phyloP scores from a whole-genome alignment of 2,329 filamentous ascomycete species.

The Paecilomyces variotii region DNA sequence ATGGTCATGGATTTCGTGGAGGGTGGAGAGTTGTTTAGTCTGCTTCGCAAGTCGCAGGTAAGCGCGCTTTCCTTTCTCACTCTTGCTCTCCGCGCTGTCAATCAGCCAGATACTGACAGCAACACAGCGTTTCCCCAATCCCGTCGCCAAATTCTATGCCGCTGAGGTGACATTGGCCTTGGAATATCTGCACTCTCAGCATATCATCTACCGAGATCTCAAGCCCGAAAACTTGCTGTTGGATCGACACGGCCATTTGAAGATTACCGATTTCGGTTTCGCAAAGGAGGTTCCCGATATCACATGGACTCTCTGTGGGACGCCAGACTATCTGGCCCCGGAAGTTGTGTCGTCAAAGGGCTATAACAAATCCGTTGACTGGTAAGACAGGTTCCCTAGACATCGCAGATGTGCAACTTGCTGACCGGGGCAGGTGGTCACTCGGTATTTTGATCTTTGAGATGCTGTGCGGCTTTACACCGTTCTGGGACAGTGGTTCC shows the following conservation, averaged over 20 bases:
- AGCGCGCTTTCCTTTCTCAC: constrained; percentile 32
- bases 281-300: constrained; percentile 98
- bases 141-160: constrained; percentile 97
- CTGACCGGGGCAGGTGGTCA: constrained; percentile 66
- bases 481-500: constrained; percentile 96
- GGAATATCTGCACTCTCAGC: constrained; percentile 87
- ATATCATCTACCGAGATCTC: constrained; percentile 96
- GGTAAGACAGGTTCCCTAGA: constrained; percentile 51
- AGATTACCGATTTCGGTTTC: constrained; percentile 98
- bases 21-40: constrained; percentile 91
- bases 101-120: background rate
- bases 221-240: constrained; percentile 92
- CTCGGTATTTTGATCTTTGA: constrained; percentile 97
- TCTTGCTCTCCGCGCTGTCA: constrained; percentile 7
- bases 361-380: constrained; percentile 99
- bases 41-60: constrained; percentile 86
- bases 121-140: constrained; percentile 85
- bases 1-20: constrained; percentile 99
- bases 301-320: constrained; percentile 97
- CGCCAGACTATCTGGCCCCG: constrained; percentile 92
- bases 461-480: constrained; percentile 98
- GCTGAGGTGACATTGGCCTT: constrained; percentile 93
- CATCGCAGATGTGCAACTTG: constrained; percentile 5
- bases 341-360: constrained; percentile 99
- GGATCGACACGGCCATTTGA: constrained; percentile 87